Conservation (phyloP, 129 eudicot genomes). For the Glebionis coronaria region DNA sequence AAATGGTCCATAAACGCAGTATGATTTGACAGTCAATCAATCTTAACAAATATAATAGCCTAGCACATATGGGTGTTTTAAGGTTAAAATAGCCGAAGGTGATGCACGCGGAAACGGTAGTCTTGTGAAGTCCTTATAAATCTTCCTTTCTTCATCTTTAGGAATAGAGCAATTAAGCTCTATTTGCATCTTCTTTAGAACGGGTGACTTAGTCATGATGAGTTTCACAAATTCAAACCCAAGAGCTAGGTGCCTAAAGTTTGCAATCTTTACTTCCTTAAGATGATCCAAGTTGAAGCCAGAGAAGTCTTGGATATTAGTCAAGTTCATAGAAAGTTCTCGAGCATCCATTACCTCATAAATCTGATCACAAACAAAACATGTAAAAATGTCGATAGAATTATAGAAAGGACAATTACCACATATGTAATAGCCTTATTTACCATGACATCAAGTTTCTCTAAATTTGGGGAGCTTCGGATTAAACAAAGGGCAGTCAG, state of each 20-base stretch:
- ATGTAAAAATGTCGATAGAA: not conserved
- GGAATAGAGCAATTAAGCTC: not conserved
- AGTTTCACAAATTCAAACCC: conserved; percentile 23
- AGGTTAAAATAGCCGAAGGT: too few species aligned
- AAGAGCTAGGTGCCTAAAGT: not conserved
- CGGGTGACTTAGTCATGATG: conserved; percentile 18
- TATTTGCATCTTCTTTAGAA: conserved; percentile 7
- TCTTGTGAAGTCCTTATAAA: too few species aligned
- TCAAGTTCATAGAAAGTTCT: not conserved
- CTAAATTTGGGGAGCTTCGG: conserved; percentile 11
- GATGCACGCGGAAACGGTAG: too few species aligned
- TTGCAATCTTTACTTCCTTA: not conserved
- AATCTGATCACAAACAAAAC: not conserved
- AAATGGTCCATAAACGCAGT: too few species aligned
- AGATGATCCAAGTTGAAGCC: conserved; percentile 10
- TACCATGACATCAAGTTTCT: not conserved
- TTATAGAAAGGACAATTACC: not conserved
- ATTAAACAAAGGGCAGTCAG: conserved; percentile 2
- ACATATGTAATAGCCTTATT: not conserved
- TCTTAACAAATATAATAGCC: too few species aligned
- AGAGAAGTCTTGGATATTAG: not conserved
- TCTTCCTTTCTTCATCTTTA: not conserved
- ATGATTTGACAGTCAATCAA: too few species aligned
- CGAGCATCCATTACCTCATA: not conserved
- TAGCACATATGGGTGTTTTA: not conserved